phyloP scores from a whole-genome alignment of 495 filamentous ascomycete species.

The Talaromyces liani region DNA sequence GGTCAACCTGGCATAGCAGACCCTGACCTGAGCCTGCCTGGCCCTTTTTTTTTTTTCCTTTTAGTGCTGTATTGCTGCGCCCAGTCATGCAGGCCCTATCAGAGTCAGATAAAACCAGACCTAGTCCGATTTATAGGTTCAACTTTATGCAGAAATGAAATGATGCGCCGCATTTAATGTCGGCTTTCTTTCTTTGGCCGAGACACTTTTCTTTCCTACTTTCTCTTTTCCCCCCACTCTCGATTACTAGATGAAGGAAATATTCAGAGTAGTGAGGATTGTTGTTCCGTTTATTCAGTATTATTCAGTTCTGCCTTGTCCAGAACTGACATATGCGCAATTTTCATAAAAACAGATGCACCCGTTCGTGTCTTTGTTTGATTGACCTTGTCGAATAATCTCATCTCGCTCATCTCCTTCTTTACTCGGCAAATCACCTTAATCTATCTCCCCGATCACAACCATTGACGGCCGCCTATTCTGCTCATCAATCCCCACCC shows the following conservation, averaged over 20 bases:
- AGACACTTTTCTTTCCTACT: neutral
- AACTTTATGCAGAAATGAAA: slow-evolving; percentile 7
- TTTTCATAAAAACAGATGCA: neutral
- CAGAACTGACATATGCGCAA: neutral
- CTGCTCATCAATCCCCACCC: slow-evolving; percentile 6
- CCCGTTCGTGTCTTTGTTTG: slow-evolving; percentile 2
- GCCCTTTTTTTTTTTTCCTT: neutral
- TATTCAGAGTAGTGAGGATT: neutral
- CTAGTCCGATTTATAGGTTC: slow-evolving; percentile 1
- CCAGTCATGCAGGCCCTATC: slow-evolving; percentile 6
- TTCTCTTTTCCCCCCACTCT: neutral
- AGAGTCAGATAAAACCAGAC: neutral
- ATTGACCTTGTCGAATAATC: neutral
- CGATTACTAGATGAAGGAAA: slow-evolving; percentile 1
- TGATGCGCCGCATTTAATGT: slow-evolving; percentile 10
- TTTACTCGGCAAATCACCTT: neutral
- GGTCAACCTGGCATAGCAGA: slow-evolving; percentile 3
- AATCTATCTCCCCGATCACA: neutral
- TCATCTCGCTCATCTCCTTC: neutral
- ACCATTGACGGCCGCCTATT: neutral
- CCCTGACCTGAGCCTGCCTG: neutral
- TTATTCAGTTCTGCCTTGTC: slow-evolving; percentile 3
- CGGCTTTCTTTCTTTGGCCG: slow-evolving; percentile 4
- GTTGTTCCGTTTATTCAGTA: neutral
- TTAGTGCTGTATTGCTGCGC: slow-evolving; percentile 3